phyloP scores from a whole-genome alignment of 768 basidiomycete genomes.

The Leccinellum luteum region DNA sequence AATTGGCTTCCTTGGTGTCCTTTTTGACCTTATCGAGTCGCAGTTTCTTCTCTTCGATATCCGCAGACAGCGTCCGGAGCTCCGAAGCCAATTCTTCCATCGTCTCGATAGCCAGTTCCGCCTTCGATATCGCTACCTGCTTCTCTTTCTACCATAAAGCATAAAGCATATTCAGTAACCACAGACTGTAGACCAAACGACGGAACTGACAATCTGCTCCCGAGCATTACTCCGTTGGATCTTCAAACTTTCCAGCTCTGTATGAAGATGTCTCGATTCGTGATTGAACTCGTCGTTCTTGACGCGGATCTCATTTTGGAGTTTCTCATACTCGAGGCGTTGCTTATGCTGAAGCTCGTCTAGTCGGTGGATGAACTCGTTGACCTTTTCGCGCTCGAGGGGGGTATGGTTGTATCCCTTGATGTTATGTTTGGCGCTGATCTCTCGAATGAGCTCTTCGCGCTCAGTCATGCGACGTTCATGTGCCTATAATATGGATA shows the following conservation, averaged over 20 bases:
- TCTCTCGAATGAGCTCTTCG: constrained; percentile 69
- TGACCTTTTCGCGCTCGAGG: constrained; percentile 66
- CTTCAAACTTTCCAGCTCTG: constrained; percentile 52
- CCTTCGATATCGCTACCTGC: constrained; percentile 47
- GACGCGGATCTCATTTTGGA: constrained; percentile 60
- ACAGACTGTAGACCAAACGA: background rate
- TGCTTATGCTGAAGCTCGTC: constrained; percentile 61
- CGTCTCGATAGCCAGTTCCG: constrained; percentile 57
- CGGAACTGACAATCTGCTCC: constrained; percentile 52
- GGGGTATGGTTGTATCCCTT: constrained; percentile 71
- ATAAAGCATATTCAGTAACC: background rate
- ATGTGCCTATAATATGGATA: constrained; percentile 53
- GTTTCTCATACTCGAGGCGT: constrained; percentile 58
- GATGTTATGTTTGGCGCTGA: constrained; percentile 66
- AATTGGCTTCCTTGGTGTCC: constrained; percentile 58
- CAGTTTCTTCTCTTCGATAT: constrained; percentile 67
- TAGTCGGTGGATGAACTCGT: constrained; percentile 69
- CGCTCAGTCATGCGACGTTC: constrained; percentile 65
- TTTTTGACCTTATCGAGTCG: constrained; percentile 58
- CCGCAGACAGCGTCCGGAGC: constrained; percentile 50
- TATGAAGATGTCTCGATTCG: constrained; percentile 55
- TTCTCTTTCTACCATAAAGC: constrained; percentile 41
- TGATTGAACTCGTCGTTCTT: constrained; percentile 66
- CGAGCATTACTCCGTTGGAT: constrained; percentile 50
- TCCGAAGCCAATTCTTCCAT: constrained; percentile 53